phyloP scores from a whole-genome alignment of 352 stramenopile genomes.

The Pythium rhizo-oryzae region DNA sequence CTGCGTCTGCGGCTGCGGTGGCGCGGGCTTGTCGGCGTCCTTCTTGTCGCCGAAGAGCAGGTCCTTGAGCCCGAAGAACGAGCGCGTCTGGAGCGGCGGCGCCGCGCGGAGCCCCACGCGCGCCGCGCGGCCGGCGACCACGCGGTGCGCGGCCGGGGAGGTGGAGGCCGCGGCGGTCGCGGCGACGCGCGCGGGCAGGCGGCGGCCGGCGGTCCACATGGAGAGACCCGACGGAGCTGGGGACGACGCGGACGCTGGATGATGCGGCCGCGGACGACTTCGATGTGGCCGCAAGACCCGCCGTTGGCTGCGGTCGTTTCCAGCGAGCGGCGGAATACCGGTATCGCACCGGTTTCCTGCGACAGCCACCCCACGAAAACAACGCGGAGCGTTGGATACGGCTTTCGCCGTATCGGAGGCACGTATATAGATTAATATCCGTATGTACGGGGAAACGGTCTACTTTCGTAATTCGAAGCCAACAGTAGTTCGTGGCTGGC shows the following conservation, averaged over 20 bases:
- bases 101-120: constrained; percentile 3
- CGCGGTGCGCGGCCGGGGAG: neutral
- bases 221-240: neutral
- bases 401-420: neutral
- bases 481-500: constrained; percentile 13
- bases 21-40: constrained; percentile 25
- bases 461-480: neutral
- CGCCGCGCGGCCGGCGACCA: constrained; percentile 21
- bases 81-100: constrained; percentile 37
- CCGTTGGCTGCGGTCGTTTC: constrained; percentile 28
- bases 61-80: constrained; percentile 70
- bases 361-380: neutral
- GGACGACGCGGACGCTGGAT: neutral
- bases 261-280: constrained; percentile 8
- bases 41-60: constrained; percentile 67
- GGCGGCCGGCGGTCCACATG: constrained; percentile 32
- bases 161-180: neutral
- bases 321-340: constrained; percentile 3
- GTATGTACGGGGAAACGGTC: neutral
- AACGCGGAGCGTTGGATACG: constrained; percentile 3
- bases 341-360: constrained; percentile 23
- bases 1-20: neutral
- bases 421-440: neutral
- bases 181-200: constrained; percentile 23
- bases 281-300: constrained; percentile 3